Conservation (phyloP, 2,329 filamentous ascomycete genomes). For the Phyllosticta paracitricarpa region DNA sequence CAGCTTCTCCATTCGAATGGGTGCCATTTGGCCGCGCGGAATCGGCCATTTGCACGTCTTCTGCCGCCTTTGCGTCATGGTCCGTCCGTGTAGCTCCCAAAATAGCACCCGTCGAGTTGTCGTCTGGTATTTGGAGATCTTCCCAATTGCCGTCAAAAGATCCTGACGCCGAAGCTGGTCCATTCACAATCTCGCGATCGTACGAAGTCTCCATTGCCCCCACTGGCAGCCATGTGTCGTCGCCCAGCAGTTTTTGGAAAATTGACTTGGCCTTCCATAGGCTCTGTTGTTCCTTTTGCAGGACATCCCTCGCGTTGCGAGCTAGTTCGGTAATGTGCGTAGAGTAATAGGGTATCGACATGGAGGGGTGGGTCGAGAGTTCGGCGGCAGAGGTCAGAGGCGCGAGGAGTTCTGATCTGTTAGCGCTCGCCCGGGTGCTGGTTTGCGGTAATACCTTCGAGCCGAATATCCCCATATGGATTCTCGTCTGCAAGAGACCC, state of each 20-base stretch:
- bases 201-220: conserved; percentile 41
- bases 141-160: conserved; percentile 8
- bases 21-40: background rate
- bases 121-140: background rate
- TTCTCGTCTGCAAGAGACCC: conserved; percentile 46
- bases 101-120: background rate
- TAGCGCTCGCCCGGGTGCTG: conserved; percentile 16
- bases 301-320: conserved; percentile 56
- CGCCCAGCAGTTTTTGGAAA: conserved; percentile 63
- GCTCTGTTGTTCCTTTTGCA: conserved; percentile 64
- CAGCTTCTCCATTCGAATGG: background rate
- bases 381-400: conserved; percentile 68
- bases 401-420: conserved; percentile 55
- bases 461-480: conserved; percentile 60
- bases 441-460: conserved; percentile 48
- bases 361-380: conserved; percentile 61
- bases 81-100: background rate
- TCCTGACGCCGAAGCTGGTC: background rate
- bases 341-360: conserved; percentile 65
- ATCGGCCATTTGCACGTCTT: conserved; percentile 5
- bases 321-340: conserved; percentile 63
- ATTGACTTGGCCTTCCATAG: conserved; percentile 67
- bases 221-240: conserved; percentile 56
- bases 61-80: background rate
- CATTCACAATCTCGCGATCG: conserved; percentile 37